Evolutionary conservation across 345 rosid species (phyloP).

Genomic region (Eucalyptus melliodora): DNA sequence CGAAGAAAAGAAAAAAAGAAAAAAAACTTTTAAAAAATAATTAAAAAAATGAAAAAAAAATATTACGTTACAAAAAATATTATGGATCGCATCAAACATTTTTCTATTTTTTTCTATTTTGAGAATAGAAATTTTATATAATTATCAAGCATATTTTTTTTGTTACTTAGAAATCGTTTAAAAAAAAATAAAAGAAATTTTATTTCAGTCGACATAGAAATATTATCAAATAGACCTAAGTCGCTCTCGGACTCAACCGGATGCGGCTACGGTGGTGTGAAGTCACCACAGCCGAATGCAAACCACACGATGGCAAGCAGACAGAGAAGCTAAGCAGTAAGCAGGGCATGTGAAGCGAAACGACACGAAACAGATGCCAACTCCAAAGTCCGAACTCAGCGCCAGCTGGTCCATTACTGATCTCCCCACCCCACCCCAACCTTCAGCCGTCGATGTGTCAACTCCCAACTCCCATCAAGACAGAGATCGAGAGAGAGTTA

Average conservation of each 20-base stretch:
- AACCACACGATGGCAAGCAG: background rate
- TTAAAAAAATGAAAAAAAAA: too few species aligned
- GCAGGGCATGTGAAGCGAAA: background rate
- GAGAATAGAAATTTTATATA: too few species aligned
- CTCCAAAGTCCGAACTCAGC: background rate
- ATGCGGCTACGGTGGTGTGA: background rate
- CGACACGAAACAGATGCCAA: background rate
- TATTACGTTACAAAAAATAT: too few species aligned
- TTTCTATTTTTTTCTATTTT: too few species aligned
- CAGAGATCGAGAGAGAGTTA: background rate
- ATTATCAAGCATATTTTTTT: accelerated
- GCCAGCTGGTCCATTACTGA: background rate
- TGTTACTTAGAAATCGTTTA: too few species aligned
- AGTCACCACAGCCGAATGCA: background rate
- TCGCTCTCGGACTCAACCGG: background rate
- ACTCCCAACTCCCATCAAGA: background rate
- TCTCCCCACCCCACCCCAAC: background rate
- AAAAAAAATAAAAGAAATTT: too few species aligned
- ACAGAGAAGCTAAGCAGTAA: background rate
- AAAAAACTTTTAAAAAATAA: too few species aligned
- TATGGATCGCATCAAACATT: too few species aligned
- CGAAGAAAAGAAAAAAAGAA: too few species aligned
- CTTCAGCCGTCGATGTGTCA: background rate
- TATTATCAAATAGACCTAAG: too few species aligned
- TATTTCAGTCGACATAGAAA: too few species aligned